Evolutionary conservation across 1,284 basidiomycete species (phyloP).

Genomic region (Tylopilus orsonianus): DNA sequence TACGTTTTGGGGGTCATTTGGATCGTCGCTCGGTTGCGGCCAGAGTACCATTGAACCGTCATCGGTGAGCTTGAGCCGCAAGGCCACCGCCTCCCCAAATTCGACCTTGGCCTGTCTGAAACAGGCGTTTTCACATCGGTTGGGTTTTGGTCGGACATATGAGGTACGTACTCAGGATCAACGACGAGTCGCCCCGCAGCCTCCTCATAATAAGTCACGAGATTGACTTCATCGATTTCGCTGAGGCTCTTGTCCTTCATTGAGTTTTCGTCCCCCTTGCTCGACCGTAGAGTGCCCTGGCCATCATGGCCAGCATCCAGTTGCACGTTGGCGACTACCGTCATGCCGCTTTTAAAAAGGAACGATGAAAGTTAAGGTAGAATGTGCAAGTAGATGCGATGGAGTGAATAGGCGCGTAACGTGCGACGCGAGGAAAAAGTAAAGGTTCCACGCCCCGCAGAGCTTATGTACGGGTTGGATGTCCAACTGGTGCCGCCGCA

Average conservation of each 20-base stretch:
- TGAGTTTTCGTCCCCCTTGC: neutral
- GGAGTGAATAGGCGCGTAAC: neutral
- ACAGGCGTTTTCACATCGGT: neutral
- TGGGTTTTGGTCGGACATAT: neutral
- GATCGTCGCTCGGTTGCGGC: conserved; percentile 55
- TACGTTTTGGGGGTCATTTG: conserved; percentile 58
- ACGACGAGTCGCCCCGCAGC: conserved; percentile 60
- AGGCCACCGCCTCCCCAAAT: conserved; percentile 47
- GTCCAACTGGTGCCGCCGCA: no score
- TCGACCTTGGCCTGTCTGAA: conserved; percentile 55
- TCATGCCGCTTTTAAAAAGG: neutral
- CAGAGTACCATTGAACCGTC: conserved; percentile 53
- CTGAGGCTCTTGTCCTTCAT: neutral
- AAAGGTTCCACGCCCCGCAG: neutral
- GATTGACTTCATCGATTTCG: conserved; percentile 36
- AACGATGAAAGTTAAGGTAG: neutral
- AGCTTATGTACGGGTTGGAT: neutral
- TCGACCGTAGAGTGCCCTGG: neutral
- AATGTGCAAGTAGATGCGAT: neutral
- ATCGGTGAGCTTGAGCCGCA: conserved; percentile 46
- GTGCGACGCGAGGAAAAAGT: neutral
- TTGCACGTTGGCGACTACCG: neutral
- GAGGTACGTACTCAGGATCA: conserved; percentile 52
- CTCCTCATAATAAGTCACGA: conserved; percentile 52
- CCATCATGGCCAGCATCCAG: neutral